Evolutionary conservation across 1,284 basidiomycete species (phyloP).

Genomic region (Pulveroboletus sp.): DNA sequence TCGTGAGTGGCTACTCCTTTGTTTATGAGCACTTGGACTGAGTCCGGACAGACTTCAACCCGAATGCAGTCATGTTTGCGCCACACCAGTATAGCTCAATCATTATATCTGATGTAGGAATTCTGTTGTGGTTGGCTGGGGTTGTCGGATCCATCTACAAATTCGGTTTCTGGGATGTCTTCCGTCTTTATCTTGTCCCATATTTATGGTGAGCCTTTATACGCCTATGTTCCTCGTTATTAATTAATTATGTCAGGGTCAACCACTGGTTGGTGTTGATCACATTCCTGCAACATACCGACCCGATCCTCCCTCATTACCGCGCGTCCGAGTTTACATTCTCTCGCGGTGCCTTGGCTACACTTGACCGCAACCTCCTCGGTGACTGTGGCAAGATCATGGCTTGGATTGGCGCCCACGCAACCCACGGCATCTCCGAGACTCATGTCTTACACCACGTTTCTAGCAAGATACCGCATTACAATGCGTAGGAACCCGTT

Average conservation of each 20-base stretch:
- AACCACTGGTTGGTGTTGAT: conserved; percentile 92
- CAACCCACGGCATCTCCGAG: conserved; percentile 88
- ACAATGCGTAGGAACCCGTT: conserved; percentile 60
- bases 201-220: conserved; percentile 74
- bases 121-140: conserved; percentile 71
- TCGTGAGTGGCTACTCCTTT: conserved; percentile 55
- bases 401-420: conserved; percentile 78
- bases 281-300: conserved; percentile 97
- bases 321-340: conserved; percentile 91
- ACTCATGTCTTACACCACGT: conserved; percentile 93
- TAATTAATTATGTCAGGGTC: conserved; percentile 43
- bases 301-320: conserved; percentile 94
- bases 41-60: conserved; percentile 71
- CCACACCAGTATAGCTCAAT: conserved; percentile 82
- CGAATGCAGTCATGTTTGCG: conserved; percentile 81
- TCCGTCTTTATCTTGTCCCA: conserved; percentile 83
- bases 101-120: conserved; percentile 83
- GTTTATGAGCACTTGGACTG: not conserved
- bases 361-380: conserved; percentile 87
- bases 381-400: conserved; percentile 75
- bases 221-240: not conserved
- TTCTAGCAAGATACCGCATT: conserved; percentile 92
- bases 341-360: conserved; percentile 91
- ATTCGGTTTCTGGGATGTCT: conserved; percentile 75
- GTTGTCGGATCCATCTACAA: conserved; percentile 61